Percentiles rank a stretch among this genome's conserved stretches.
These are phyloP conservation scores for Wallemia mellicola DNA, from an alignment of 1,284 basidiomycete genomes.

Conservation along the genomic window DNA sequence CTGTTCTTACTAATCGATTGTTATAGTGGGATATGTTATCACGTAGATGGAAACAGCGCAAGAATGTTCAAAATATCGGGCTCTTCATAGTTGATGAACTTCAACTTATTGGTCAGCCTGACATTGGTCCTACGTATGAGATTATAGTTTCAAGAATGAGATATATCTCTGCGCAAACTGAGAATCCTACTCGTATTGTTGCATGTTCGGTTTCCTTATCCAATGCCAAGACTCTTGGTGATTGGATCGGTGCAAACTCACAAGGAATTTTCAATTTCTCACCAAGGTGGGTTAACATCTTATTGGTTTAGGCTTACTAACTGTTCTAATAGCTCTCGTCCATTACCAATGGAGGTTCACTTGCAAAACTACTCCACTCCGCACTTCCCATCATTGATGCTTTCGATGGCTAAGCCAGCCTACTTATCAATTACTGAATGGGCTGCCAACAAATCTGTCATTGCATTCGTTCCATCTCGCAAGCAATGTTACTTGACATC, in stretches of 20 bases:
- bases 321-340: constrained; percentile 35
- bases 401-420: constrained; percentile 94
- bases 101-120: constrained; percentile 59
- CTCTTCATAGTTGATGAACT: constrained; percentile 85
- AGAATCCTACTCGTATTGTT: constrained; percentile 65
- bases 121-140: constrained; percentile 84
- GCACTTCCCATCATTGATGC: constrained; percentile 95
- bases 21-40: constrained; percentile 84
- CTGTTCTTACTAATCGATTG: not conserved
- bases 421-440: constrained; percentile 81
- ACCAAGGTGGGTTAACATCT: constrained; percentile 27
- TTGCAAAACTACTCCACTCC: constrained; percentile 82
- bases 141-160: constrained; percentile 77
- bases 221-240: constrained; percentile 84
- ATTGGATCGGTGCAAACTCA: constrained; percentile 84
- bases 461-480: constrained; percentile 74
- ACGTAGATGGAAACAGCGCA: constrained; percentile 77
- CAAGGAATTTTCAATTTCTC: constrained; percentile 96
- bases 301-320: not conserved
- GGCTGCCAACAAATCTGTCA: constrained; percentile 54
- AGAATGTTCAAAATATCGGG: constrained; percentile 80
- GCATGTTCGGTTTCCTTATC: constrained; percentile 79
- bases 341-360: constrained; percentile 88
- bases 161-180: constrained; percentile 84
- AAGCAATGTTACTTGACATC: constrained; percentile 81